Conservation (phyloP, 768 basidiomycete genomes). For the Auriculariales sp. region DNA sequence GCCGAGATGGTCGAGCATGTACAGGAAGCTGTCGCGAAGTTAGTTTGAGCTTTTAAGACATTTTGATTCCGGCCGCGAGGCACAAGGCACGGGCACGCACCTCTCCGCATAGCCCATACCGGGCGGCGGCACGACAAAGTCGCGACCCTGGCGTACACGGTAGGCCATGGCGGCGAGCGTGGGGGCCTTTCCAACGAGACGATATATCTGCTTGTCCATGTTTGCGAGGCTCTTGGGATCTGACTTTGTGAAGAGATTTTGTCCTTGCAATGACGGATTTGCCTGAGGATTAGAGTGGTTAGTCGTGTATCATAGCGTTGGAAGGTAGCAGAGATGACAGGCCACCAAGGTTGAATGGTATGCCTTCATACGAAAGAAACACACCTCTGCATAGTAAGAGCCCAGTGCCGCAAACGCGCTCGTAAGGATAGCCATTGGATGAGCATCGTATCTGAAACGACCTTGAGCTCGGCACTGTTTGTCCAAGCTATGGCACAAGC, state of each 20-base stretch:
- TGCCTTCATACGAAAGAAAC: constrained; percentile 1
- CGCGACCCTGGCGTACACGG: constrained; percentile 78
- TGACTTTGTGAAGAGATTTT: constrained; percentile 61
- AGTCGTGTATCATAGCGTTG: too few relatives aligned
- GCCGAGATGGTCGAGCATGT: constrained; percentile 77
- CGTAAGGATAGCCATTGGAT: constrained; percentile 83
- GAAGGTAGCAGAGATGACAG: too few relatives aligned
- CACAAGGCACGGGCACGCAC: constrained; percentile 23
- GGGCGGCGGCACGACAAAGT: constrained; percentile 73
- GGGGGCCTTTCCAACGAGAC: constrained; percentile 77
- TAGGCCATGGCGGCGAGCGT: constrained; percentile 93
- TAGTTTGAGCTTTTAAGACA: not conserved
- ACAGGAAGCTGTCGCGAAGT: constrained; percentile 47
- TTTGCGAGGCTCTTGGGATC: constrained; percentile 49
- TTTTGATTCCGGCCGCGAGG: not conserved
- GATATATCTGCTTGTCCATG: constrained; percentile 88
- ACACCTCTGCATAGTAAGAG: constrained; percentile 65
- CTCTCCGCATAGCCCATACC: constrained; percentile 76
- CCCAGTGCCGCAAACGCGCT: constrained; percentile 81
- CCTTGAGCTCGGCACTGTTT: too few relatives aligned
- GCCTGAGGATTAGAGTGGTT: constrained; percentile 16
- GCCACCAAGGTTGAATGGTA: too few relatives aligned
- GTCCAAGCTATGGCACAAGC: too few relatives aligned
- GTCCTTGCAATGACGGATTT: constrained; percentile 78
- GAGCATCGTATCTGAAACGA: constrained; percentile 66